Conservation (phyloP, 2,329 filamentous ascomycete genomes). For the Colletotrichum cuscutae region DNA sequence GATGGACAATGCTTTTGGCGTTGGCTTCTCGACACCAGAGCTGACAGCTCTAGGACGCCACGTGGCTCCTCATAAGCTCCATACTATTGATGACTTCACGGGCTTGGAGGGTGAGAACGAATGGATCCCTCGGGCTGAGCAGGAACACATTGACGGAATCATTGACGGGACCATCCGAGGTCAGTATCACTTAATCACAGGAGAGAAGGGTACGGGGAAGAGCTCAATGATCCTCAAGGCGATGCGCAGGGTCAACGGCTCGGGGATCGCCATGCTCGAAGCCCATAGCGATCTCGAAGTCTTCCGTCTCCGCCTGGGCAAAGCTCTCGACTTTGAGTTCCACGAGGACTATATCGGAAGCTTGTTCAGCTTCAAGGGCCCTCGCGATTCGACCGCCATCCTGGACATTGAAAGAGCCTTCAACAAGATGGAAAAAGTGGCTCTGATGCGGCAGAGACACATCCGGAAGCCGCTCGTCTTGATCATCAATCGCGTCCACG, state of each 20-base stretch:
- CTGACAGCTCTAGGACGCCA: conserved; percentile 59
- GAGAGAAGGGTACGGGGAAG: conserved; percentile 78
- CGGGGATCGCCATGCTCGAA: conserved; percentile 77
- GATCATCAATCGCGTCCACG: conserved; percentile 74
- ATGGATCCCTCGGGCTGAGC: conserved; percentile 71
- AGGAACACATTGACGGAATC: conserved; percentile 70
- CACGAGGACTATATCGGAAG: conserved; percentile 75
- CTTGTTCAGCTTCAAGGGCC: conserved; percentile 76
- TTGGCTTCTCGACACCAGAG: conserved; percentile 73
- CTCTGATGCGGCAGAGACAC: conserved; percentile 61
- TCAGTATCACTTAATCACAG: conserved; percentile 74
- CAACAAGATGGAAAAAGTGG: conserved; percentile 79
- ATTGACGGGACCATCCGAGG: conserved; percentile 67
- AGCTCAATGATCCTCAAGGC: conserved; percentile 77
- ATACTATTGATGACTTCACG: conserved; percentile 37
- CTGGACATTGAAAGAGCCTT: conserved; percentile 78
- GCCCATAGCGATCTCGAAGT: conserved; percentile 77
- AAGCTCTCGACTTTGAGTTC: conserved; percentile 77
- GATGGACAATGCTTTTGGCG: conserved; percentile 77
- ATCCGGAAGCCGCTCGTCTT: conserved; percentile 67
- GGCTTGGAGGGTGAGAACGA: conserved; percentile 40
- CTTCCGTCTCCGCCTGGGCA: conserved; percentile 77
- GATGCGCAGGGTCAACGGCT: conserved; percentile 74
- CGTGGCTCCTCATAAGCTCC: conserved; percentile 43
- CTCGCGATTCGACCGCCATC: conserved; percentile 74